Percentiles rank a stretch among this genome's conserved stretches.
Evolutionary conservation across 371 early-diverging fungal genomes (phyloP).

Genomic region (Rhizopus stolonifer): DNA sequence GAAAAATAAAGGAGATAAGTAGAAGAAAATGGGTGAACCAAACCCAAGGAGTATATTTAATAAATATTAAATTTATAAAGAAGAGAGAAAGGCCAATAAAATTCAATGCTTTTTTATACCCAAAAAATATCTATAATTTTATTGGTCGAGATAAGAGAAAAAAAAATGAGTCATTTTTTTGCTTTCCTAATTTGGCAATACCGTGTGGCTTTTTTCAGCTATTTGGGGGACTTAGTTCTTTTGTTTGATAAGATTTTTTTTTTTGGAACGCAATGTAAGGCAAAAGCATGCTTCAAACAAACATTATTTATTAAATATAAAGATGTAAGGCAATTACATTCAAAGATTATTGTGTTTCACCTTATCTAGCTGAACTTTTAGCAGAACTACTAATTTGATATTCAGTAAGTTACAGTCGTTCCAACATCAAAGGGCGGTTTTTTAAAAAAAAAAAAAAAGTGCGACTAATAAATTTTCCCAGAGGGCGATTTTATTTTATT

Average conservation of each 20-base stretch:
- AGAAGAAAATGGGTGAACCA: slow-evolving; percentile 4
- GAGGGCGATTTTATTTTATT: no score
- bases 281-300: background rate
- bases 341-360: no score
- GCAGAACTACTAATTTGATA: no score
- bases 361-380: no score
- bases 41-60: slow-evolving; percentile 2
- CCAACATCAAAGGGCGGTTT: no score
- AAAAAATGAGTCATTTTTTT: slow-evolving; percentile 11
- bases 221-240: background rate
- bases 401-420: no score
- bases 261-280: slow-evolving; percentile 1
- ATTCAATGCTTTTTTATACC: slow-evolving; percentile 1
- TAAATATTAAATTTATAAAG: background rate
- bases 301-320: background rate
- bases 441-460: no score
- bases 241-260: background rate
- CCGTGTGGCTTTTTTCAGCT: background rate
- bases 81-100: background rate
- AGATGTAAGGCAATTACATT: no score
- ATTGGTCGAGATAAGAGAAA: slow-evolving; percentile 4
- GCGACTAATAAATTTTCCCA: no score
- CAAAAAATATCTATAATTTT: background rate
- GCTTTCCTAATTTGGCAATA: slow-evolving; percentile 17
- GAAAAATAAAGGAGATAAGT: background rate